Evolutionary conservation across 2,329 filamentous ascomycete genomes (phyloP), one percentile per base, ranked within the genome.

Genomic region (Calycina herbarum): DNA sequence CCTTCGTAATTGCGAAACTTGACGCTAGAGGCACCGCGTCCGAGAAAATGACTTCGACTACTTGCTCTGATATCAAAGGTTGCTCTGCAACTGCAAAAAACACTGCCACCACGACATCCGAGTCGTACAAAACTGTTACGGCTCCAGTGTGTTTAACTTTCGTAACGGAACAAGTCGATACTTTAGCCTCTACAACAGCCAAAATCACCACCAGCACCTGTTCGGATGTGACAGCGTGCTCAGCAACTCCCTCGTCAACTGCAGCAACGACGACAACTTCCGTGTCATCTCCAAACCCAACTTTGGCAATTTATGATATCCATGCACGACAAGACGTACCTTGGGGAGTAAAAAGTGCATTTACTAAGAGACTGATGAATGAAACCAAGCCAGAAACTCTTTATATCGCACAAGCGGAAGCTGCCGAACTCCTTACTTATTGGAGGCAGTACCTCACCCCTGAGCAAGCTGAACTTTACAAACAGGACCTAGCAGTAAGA

Each of bases 401-500:
- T 1, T 59, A 59, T 40, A 40, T 59, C 20, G 31, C 17, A 27
- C 29, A 35, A 35, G 4, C 11, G 7, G 29, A 31, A 38, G 2
- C 3, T 1, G 17, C 13, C 1, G 2, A 61, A 27, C 1, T 10
- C 2, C 2, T 61, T 13, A n/a, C 27, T 31, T 29, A 17, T 48
- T 61, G 59, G 59, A n/a, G 24, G 15, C 59, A 61, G 15, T 17
- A 17, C 2, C 59, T 61, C 24, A 61, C 59, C 1, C 8, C 40
- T 2, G 59, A 61, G 40, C 59, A 61, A 20, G 40, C 27, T n/a
- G 45, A 51, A 24, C 5, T 31, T 6, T 61, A 61, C 29, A 51
- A 48, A 17, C 38, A 51, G 31, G 24, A 61, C 24, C 59, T 40
- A 15, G 59, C 59, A 51, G 59, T 61, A 17, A 61, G 59, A 48